phyloP scores from a whole-genome alignment of 1,139 yeast species.

The Kurtzmaniella quercitrusa region DNA sequence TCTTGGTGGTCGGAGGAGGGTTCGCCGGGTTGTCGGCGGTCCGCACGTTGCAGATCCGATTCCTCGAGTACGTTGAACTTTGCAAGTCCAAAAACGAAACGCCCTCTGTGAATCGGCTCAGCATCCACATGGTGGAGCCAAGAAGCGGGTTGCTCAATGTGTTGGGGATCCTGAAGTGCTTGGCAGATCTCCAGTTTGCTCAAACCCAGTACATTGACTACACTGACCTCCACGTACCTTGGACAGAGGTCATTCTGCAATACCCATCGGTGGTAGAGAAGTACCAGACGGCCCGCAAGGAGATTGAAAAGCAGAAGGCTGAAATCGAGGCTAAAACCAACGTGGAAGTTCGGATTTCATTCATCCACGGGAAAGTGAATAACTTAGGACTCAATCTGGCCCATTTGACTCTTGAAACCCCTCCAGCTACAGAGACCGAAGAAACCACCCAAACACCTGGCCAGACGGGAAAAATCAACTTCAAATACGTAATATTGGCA shows the following conservation, averaged over 20 bases:
- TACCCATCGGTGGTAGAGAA: slow-evolving; percentile 15
- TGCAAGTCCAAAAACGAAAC: slow-evolving; percentile 2
- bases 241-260: slow-evolving; percentile 23
- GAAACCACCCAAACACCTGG: neutral
- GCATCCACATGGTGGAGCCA: slow-evolving; percentile 47
- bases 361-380: slow-evolving; percentile 39
- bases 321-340: neutral
- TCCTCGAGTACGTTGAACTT: slow-evolving; percentile 8
- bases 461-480: slow-evolving; percentile 23
- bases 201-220: slow-evolving; percentile 36
- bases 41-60: slow-evolving; percentile 29
- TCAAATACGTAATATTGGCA: slow-evolving; percentile 47
- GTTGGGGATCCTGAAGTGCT: slow-evolving; percentile 47
- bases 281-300: slow-evolving; percentile 7
- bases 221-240: slow-evolving; percentile 24
- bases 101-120: slow-evolving; percentile 13
- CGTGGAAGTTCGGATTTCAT: slow-evolving; percentile 18
- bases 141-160: slow-evolving; percentile 49
- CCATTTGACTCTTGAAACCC: slow-evolving; percentile 15
- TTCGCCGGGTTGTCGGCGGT: slow-evolving; percentile 47
- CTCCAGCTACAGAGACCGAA: too few species aligned
- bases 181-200: slow-evolving; percentile 46
- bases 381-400: slow-evolving; percentile 25
- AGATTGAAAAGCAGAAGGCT: slow-evolving; percentile 1
- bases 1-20: slow-evolving; percentile 50